Conservation (phyloP, 1,284 basidiomycete genomes). For the Tilletiopsis washingtonensis region DNA sequence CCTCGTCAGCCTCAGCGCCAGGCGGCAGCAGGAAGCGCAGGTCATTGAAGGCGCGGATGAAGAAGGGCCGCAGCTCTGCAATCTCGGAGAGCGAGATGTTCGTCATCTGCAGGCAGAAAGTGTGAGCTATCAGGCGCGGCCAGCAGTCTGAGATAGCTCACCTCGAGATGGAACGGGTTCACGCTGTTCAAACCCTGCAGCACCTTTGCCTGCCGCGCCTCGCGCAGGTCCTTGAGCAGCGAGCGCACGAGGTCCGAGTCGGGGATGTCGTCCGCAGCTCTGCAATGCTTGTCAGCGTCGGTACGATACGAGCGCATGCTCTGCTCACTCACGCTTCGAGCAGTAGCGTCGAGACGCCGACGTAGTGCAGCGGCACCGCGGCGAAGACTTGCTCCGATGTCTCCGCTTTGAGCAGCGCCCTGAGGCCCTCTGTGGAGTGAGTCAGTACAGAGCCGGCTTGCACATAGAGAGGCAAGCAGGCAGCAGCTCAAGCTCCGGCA, state of each 20-base stretch:
- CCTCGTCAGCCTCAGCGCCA: no score
- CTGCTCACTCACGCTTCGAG: slow-evolving; percentile 68
- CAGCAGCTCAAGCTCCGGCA: no score
- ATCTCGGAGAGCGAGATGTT: slow-evolving; percentile 44
- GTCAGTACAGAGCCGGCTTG: no score
- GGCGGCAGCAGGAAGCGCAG: slow-evolving; percentile 17
- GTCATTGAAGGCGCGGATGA: slow-evolving; percentile 33
- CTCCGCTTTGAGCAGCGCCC: slow-evolving; percentile 51
- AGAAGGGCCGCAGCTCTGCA: slow-evolving; percentile 39
- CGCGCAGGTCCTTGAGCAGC: slow-evolving; percentile 83
- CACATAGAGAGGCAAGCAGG: no score
- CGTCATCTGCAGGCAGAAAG: slow-evolving; percentile 59
- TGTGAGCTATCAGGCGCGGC: slow-evolving; percentile 79
- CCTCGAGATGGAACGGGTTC: slow-evolving; percentile 59
- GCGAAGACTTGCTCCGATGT: slow-evolving; percentile 38
- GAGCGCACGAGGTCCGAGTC: slow-evolving; percentile 72
- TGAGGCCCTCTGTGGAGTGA: slow-evolving; percentile 72
- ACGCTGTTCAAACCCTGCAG: slow-evolving; percentile 62
- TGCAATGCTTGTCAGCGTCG: slow-evolving; percentile 49
- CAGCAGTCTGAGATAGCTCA: slow-evolving; percentile 55
- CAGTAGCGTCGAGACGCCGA: slow-evolving; percentile 78
- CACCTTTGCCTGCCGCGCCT: slow-evolving; percentile 87
- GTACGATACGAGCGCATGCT: background rate
- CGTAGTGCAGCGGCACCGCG: slow-evolving; percentile 61
- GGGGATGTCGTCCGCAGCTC: slow-evolving; percentile 80